Conservation (phyloP, 75 land plant genomes). For the Pinus albicaulis region DNA sequence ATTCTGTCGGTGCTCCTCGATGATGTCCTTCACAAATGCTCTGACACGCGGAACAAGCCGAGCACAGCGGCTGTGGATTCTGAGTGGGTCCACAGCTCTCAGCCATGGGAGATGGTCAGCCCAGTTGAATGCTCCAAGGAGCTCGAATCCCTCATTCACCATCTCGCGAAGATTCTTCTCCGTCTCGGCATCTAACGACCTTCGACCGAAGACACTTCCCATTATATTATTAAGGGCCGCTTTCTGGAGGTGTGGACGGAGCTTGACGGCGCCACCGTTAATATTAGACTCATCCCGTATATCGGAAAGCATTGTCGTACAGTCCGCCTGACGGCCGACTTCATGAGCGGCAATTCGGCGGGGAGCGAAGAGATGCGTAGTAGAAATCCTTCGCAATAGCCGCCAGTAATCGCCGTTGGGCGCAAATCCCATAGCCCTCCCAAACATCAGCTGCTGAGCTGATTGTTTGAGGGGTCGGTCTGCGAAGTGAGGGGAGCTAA, state of each 20-base stretch:
- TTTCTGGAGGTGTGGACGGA: constrained; percentile 41
- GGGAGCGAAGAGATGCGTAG: constrained; percentile 57
- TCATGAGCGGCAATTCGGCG: constrained; percentile 32
- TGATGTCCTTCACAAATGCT: constrained; percentile 35
- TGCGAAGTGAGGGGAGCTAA: constrained; percentile 27
- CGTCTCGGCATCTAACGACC: constrained; percentile 13
- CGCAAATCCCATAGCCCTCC: constrained; percentile 33
- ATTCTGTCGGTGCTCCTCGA: constrained; percentile 35
- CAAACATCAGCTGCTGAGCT: constrained; percentile 34
- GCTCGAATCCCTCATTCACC: constrained; percentile 76
- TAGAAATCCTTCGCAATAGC: constrained; percentile 50
- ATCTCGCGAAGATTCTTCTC: constrained; percentile 31
- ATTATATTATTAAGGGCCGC: constrained; percentile 76
- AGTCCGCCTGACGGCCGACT: constrained; percentile 18
- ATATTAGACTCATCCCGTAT: constrained; percentile 16
- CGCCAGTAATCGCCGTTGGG: constrained; percentile 64
- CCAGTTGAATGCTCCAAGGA: constrained; percentile 59
- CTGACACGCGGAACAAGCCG: constrained; percentile 43
- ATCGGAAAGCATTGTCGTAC: constrained; percentile 22
- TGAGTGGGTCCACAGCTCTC: constrained; percentile 32
- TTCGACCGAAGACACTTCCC: constrained; percentile 63
- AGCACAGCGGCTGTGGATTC: constrained; percentile 47
- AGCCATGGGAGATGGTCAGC: constrained; percentile 54
- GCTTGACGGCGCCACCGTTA: constrained; percentile 13
- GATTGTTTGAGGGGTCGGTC: constrained; percentile 44